Percentiles rank a stretch among this genome's conserved stretches.
phyloP scores from a whole-genome alignment of 306 rosid genomes.

The Morella rubra region DNA sequence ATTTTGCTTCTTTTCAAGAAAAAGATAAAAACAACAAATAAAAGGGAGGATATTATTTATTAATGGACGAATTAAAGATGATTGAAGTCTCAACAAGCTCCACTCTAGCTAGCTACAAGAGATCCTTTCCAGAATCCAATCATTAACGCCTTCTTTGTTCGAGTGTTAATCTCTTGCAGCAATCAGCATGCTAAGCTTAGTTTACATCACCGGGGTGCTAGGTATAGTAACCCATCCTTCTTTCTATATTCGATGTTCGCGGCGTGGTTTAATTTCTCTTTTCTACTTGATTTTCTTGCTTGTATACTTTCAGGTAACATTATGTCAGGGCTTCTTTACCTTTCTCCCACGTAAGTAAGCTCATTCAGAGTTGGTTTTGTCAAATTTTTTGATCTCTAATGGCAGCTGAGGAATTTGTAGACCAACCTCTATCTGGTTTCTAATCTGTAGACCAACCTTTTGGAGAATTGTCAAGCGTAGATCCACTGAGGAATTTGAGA shows the following conservation, averaged over 20 bases:
- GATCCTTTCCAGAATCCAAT: neutral
- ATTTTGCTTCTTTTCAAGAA: too few species aligned
- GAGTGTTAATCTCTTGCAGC: neutral
- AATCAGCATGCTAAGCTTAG: neutral
- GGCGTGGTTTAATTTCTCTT: neutral
- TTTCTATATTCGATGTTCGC: neutral
- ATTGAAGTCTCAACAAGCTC: neutral
- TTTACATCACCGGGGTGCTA: neutral
- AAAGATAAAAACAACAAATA: too few species aligned
- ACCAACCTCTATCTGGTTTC: neutral
- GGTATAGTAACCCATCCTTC: slow-evolving; percentile 1
- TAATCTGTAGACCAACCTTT: slow-evolving; percentile 28
- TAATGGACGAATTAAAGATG: neutral
- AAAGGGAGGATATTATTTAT: too few species aligned
- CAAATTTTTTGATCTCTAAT: neutral
- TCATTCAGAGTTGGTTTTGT: neutral
- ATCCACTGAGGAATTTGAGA: slow-evolving; percentile 45
- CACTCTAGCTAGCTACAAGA: neutral
- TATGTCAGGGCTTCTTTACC: slow-evolving; percentile 42
- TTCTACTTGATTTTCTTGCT: neutral
- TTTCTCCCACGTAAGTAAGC: slow-evolving; percentile 36
- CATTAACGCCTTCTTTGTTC: neutral
- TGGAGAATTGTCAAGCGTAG: slow-evolving; percentile 35
- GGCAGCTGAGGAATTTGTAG: neutral
- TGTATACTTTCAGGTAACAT: slow-evolving; percentile 33